These are phyloP conservation scores for Vigna angularis DNA, from an alignment of 306 rosid species.

Conservation along the genomic window DNA sequence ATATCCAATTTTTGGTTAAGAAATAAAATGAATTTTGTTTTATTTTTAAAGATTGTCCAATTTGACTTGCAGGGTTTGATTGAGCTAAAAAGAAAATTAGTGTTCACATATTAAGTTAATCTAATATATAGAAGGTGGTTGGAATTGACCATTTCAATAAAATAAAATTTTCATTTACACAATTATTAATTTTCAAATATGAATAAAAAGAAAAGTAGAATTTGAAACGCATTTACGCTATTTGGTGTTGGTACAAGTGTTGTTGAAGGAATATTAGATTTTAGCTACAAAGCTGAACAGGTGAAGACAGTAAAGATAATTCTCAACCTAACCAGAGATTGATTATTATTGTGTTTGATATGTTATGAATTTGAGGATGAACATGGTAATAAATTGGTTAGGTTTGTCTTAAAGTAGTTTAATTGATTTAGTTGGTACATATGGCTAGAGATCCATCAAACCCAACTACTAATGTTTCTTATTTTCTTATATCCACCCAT, in stretches of 20 bases:
- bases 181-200: slow-evolving; percentile 1
- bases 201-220: neutral
- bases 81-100: too few relatives aligned
- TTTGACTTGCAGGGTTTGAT: too few relatives aligned
- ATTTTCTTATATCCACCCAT: neutral
- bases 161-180: neutral
- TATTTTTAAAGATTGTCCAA: too few relatives aligned
- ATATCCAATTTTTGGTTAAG: too few relatives aligned
- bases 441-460: neutral
- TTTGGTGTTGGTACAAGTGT: neutral
- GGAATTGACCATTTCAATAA: neutral
- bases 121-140: neutral
- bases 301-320: slow-evolving; percentile 3
- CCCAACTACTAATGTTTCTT: slow-evolving; percentile 3
- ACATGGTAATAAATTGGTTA: slow-evolving; percentile 10
- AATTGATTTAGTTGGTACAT: slow-evolving; percentile 4
- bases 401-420: slow-evolving; percentile 13
- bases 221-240: neutral
- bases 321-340: slow-evolving; percentile 36
- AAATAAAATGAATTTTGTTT: too few relatives aligned
- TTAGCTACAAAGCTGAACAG: neutral
- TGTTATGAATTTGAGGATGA: neutral
- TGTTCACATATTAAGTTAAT: too few relatives aligned
- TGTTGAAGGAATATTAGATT: slow-evolving; percentile 17
- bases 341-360: neutral